Evolutionary conservation across 192 early-diverging fungal species (phyloP), one percentile per base, ranked within the genome.

Genomic region (Coemansia asiatica): DNA sequence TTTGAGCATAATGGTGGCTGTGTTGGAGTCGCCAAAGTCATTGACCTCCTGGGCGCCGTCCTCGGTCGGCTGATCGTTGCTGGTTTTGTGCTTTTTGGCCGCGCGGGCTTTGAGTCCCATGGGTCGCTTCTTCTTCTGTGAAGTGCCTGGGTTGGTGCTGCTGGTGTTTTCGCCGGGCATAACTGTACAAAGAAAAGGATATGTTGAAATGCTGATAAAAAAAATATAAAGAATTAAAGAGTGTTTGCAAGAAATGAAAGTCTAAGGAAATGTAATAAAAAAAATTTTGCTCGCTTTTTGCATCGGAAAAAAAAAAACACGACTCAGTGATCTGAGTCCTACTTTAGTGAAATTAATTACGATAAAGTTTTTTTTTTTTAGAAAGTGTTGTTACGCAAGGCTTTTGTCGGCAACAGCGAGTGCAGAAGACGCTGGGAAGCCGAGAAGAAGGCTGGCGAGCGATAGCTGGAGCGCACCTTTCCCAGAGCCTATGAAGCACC

Each of bases 101-200:
- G 74, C 72, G 28, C 75, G 79, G 7, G 78, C 75, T 60, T 84
- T 84, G 31, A 84, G 71, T 8, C 83, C 83, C 61, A 80, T 60
- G 33, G 83, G 83, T 36, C 83, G 71, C 63, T 75, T 80, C 62
- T 79, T 74, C 27, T 69, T 69, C 19, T 59, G 50, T 26, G 54
- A 16, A 4, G 56, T 5, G 46, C 29, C 26, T 47, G 67, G 22
- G 55, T 55, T 54, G 63, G 12, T n/a, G n/a, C n/a, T 15, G 67
- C 26, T 31, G 21, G n/a, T 57, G n/a, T 49, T 49, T 51, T 48
- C 56, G 35, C 29, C 47, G 15, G 67, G 51, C 69, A 64, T 64
- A n/a, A 33, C 16, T 65, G 46, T 22, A 22, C 25, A 53, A 31
- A 1, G 18, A 53, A 6, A 29, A 16, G n/a, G n/a, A n/a, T n/a